A percentile compares a stretch with the other conserved stretches of the same genome.
These are phyloP conservation scores for Shiraia bambusicola DNA, from an alignment of 2,329 filamentous ascomycete species.

Conservation along the genomic window DNA sequence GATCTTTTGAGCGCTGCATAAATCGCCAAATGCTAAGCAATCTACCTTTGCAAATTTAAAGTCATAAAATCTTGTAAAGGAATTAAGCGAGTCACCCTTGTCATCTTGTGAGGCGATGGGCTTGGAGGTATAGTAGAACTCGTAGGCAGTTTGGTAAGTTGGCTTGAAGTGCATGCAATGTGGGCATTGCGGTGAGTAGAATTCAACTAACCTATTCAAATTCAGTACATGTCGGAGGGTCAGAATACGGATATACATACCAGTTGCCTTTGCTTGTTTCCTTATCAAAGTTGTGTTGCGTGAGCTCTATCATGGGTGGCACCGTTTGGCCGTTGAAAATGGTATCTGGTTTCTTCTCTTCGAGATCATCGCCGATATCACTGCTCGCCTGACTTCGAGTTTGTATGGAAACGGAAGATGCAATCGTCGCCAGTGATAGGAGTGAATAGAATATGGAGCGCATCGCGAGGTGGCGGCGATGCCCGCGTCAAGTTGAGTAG, in stretches of 20 bases:
- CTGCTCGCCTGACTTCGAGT: constrained; percentile 12
- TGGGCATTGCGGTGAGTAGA: constrained; percentile 56
- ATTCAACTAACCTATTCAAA: constrained; percentile 48
- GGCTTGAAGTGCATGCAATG: constrained; percentile 82
- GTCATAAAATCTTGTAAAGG: constrained; percentile 81
- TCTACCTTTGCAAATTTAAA: constrained; percentile 86
- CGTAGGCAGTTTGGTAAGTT: constrained; percentile 87
- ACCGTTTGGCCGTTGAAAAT: constrained; percentile 68
- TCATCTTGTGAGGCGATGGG: constrained; percentile 56
- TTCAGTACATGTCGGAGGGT: not conserved
- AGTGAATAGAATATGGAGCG: constrained; percentile 40
- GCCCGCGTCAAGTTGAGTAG: no score
- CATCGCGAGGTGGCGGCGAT: constrained; percentile 22
- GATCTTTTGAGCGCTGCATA: constrained; percentile 69
- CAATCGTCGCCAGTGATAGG: constrained; percentile 42
- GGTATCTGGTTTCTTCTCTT: constrained; percentile 48
- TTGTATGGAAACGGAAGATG: constrained; percentile 28
- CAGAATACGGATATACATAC: constrained; percentile 46
- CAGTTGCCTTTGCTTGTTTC: constrained; percentile 67
- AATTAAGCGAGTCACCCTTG: constrained; percentile 56
- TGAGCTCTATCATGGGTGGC: constrained; percentile 64
- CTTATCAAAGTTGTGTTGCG: constrained; percentile 58
- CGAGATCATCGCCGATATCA: constrained; percentile 27
- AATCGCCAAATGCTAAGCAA: constrained; percentile 78
- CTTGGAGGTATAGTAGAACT: constrained; percentile 90